Conservation (phyloP, 495 filamentous ascomycete species). For the Hypoxylon cercidicola region DNA sequence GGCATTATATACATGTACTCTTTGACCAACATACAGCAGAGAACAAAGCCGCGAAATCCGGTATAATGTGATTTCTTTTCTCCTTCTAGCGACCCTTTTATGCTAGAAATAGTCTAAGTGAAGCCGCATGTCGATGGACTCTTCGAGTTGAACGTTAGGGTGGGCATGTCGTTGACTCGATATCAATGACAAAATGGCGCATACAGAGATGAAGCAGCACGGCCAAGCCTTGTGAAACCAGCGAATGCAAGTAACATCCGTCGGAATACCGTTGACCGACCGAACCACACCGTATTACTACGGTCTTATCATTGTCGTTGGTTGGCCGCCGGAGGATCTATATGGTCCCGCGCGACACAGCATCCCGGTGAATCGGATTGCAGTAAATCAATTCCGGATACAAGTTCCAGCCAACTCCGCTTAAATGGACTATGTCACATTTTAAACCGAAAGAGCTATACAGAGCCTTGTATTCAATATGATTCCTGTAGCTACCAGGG, state of each 20-base stretch:
- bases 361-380: not conserved
- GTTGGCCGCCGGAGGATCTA: not conserved
- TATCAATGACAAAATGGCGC: not conserved
- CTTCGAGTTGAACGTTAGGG: too few species aligned
- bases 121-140: too few species aligned
- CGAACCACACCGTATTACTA: not conserved
- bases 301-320: not conserved
- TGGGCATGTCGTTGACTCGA: not conserved
- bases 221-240: not conserved
- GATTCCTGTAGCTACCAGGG: too few species aligned
- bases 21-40: too few species aligned
- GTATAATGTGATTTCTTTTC: too few species aligned
- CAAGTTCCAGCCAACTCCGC: not conserved
- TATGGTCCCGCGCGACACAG: not conserved
- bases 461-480: too few species aligned
- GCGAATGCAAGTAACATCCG: not conserved
- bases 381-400: not conserved
- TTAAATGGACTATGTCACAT: not conserved
- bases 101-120: too few species aligned
- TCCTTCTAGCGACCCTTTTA: too few species aligned
- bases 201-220: not conserved
- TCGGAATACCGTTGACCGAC: not conserved
- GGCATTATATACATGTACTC: too few species aligned
- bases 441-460: too few species aligned
- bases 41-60: too few species aligned